phyloP scores from a whole-genome alignment of 2,329 filamentous ascomycete genomes.

The Dryadomyces quercus-mongolicae region DNA sequence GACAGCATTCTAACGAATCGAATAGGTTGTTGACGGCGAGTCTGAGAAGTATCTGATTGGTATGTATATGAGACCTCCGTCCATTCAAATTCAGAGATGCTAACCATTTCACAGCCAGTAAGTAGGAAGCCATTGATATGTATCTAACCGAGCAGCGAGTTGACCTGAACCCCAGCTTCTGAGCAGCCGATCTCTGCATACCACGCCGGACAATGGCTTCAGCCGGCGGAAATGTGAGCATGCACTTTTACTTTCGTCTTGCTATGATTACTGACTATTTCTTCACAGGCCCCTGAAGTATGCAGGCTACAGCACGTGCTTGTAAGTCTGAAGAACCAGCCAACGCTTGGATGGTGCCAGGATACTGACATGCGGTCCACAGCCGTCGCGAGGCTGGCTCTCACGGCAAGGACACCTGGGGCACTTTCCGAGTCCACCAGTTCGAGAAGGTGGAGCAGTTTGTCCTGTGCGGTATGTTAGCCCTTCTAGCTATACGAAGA shows the following conservation, averaged over 20 bases:
- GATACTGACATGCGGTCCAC: background rate
- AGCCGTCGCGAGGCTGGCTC: constrained; percentile 80
- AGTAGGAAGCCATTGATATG: background rate
- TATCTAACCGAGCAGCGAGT: too few species aligned
- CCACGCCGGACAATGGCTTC: constrained; percentile 89
- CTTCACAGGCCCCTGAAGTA: constrained; percentile 65
- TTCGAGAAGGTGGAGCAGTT: constrained; percentile 55
- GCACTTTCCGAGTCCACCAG: constrained; percentile 94
- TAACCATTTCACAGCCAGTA: constrained; percentile 9
- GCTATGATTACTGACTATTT: background rate
- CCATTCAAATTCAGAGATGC: background rate
- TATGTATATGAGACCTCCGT: constrained; percentile 24
- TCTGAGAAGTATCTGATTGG: constrained; percentile 74
- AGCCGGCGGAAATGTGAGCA: constrained; percentile 54
- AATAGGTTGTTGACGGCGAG: constrained; percentile 62
- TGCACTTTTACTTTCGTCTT: too few species aligned
- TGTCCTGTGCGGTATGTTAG: constrained; percentile 23
- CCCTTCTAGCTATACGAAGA: background rate
- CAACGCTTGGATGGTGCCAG: too few species aligned
- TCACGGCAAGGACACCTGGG: constrained; percentile 73
- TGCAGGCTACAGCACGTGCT: constrained; percentile 88
- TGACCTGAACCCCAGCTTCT: constrained; percentile 29
- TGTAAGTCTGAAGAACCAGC: constrained; percentile 22
- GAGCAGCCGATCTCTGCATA: constrained; percentile 92
- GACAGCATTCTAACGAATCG: background rate